Evolutionary conservation across 768 basidiomycete genomes (phyloP).

Genomic region (Tylopilus plumbeoviolaceoides): DNA sequence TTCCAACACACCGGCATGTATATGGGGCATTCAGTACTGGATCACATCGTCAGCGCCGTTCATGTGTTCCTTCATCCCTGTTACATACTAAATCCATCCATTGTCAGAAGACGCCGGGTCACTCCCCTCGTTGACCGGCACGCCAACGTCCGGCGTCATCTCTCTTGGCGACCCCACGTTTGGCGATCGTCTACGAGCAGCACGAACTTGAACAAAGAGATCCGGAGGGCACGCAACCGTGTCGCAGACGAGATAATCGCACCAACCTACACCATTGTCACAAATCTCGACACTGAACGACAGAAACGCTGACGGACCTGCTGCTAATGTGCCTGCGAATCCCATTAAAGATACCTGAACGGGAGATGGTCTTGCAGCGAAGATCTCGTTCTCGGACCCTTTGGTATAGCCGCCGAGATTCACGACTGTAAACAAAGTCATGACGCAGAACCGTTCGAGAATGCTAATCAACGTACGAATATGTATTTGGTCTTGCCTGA

Average conservation of each 20-base stretch:
- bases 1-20: conserved; percentile 40
- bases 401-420: conserved; percentile 51
- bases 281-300: not conserved
- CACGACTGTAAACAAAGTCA: conserved; percentile 30
- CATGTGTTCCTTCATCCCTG: not conserved
- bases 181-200: conserved; percentile 15
- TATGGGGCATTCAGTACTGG: conserved; percentile 41
- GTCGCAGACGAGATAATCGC: conserved; percentile 46
- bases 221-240: conserved; percentile 41
- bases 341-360: conserved; percentile 50
- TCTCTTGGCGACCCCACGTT: not conserved
- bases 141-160: conserved; percentile 19
- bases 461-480: conserved; percentile 32
- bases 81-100: conserved; percentile 43
- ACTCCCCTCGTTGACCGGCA: conserved; percentile 34
- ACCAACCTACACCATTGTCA: conserved; percentile 36
- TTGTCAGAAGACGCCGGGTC: conserved; percentile 39
- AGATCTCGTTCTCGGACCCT: conserved; percentile 49
- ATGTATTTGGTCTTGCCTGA: conserved; percentile 42
- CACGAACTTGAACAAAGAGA: conserved; percentile 32
- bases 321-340: conserved; percentile 45
- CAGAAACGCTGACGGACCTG: conserved; percentile 22
- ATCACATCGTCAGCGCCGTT: conserved; percentile 3
- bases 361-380: conserved; percentile 46
- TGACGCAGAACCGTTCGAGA: not conserved